Evolutionary conservation across 176 grass and related monocot genomes (phyloP).

Genomic region (Cymbopogon citratus): DNA sequence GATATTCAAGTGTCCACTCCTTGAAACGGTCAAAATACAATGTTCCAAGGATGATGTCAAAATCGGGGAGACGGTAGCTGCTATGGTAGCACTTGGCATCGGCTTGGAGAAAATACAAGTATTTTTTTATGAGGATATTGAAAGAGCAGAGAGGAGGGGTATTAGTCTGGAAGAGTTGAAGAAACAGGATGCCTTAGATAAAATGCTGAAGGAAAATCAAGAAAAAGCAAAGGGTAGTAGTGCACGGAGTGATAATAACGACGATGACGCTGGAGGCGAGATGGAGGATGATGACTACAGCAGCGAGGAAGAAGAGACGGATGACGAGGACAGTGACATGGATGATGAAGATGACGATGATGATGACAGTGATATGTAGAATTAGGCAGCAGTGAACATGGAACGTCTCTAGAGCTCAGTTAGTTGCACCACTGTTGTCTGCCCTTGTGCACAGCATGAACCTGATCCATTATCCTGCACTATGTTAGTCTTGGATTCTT

Average conservation of each 20-base stretch:
- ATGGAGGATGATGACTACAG: background rate
- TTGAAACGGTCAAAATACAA: constrained; percentile 15
- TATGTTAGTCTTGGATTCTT: no score
- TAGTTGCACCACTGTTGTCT: background rate
- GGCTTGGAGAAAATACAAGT: background rate
- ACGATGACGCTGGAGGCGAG: no score
- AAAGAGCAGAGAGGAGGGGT: background rate
- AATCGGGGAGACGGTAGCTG: background rate
- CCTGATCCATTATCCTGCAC: no score
- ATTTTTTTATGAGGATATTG: background rate
- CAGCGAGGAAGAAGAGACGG: background rate
- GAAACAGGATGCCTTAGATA: background rate
- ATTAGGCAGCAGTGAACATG: background rate
- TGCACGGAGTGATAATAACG: no score
- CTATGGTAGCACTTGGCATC: background rate
- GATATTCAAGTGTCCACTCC: constrained; percentile 1
- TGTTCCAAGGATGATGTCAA: background rate
- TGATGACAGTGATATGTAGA: background rate
- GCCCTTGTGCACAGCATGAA: no score
- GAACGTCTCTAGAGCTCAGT: background rate
- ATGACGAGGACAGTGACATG: background rate
- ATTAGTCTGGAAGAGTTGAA: background rate
- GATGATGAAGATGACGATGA: background rate
- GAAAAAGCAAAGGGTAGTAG: no score
- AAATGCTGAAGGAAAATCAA: no score